These are phyloP conservation scores for Hemerocallis citrina DNA, from an alignment of 106 monocot genomes.

Conservation along the genomic window DNA sequence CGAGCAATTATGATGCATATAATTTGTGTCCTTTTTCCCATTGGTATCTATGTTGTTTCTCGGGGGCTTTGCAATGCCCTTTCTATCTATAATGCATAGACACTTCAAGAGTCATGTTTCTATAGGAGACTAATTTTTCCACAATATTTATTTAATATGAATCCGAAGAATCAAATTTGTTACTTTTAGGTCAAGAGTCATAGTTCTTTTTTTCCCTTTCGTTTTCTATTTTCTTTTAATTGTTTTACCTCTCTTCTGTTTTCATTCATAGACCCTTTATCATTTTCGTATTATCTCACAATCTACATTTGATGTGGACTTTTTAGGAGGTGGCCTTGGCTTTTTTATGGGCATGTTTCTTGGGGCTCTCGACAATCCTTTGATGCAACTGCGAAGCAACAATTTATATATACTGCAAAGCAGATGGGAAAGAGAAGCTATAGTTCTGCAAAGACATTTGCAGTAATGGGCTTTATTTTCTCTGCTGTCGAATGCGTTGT, in stretches of 20 bases:
- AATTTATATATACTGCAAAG: slow-evolving; percentile 77
- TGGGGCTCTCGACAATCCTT: slow-evolving; percentile 87
- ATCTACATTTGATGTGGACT: background rate
- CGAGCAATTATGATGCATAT: too few relatives aligned
- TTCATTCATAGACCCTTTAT: background rate
- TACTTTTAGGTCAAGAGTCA: too few relatives aligned
- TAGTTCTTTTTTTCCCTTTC: background rate
- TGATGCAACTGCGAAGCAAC: slow-evolving; percentile 64
- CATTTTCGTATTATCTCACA: background rate
- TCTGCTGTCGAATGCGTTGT: slow-evolving; percentile 93
- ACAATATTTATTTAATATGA: too few relatives aligned
- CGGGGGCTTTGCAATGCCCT: too few relatives aligned
- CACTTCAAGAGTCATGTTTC: too few relatives aligned
- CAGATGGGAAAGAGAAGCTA: slow-evolving; percentile 96
- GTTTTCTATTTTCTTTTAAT: too few relatives aligned
- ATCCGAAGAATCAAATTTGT: too few relatives aligned
- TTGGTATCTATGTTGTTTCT: too few relatives aligned
- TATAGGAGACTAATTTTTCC: too few relatives aligned
- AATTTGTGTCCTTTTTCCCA: too few relatives aligned
- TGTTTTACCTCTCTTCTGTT: background rate
- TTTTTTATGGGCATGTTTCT: slow-evolving; percentile 85
- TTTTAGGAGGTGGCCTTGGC: slow-evolving; percentile 82
- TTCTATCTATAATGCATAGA: too few relatives aligned
- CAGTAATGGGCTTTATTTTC: slow-evolving; percentile 91
- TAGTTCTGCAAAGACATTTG: slow-evolving; percentile 81